Conservation (phyloP, 352 stramenopile species). For the Phytopythium ostracodes region DNA sequence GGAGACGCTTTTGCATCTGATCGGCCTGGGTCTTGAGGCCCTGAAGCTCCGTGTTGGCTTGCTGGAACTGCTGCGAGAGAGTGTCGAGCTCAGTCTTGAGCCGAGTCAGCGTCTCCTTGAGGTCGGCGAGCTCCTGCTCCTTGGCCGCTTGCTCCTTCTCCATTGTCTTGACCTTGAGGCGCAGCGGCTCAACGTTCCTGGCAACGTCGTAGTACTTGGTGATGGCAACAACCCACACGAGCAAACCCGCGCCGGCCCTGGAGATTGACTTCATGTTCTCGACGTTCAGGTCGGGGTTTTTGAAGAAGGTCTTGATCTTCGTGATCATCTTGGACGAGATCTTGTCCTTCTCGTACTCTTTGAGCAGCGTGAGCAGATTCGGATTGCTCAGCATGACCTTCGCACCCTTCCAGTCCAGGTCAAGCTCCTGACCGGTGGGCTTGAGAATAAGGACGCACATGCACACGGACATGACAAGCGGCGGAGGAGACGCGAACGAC, state of each 20-base stretch:
- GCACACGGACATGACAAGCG: constrained; percentile 92
- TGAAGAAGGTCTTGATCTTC: constrained; percentile 93
- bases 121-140: constrained; percentile 82
- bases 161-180: constrained; percentile 90
- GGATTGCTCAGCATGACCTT: constrained; percentile 95
- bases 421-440: constrained; percentile 89
- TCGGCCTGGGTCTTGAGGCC: constrained; percentile 90
- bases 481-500: constrained; percentile 91
- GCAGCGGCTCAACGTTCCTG: constrained; percentile 92
- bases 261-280: constrained; percentile 96
- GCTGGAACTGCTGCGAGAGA: constrained; percentile 89
- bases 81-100: constrained; percentile 88
- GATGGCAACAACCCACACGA: constrained; percentile 94
- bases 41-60: constrained; percentile 91
- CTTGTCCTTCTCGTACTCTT: constrained; percentile 95
- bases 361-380: constrained; percentile 89
- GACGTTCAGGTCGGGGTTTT: constrained; percentile 92
- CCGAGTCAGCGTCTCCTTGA: constrained; percentile 81
- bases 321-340: constrained; percentile 95
- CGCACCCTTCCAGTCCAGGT: constrained; percentile 91
- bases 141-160: constrained; percentile 92
- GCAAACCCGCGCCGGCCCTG: constrained; percentile 84
- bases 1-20: constrained; percentile 93
- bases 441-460: constrained; percentile 91
- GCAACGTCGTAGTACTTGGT: constrained; percentile 96